Percentiles rank a stretch among this genome's conserved stretches.
These are phyloP conservation scores for Galerina marginata DNA, from an alignment of 768 basidiomycete genomes.

Conservation along the genomic window DNA sequence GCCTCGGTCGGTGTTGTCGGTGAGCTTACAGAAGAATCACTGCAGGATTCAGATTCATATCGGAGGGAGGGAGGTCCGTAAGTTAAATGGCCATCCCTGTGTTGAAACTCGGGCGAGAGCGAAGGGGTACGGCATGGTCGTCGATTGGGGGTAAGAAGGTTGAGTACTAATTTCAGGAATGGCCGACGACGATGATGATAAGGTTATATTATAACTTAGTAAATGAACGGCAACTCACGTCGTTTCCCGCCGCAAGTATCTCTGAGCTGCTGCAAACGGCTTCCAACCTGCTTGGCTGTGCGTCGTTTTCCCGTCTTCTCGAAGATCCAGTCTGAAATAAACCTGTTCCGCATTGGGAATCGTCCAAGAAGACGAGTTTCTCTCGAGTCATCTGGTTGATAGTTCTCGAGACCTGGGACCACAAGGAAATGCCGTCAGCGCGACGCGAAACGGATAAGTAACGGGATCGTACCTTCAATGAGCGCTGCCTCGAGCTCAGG, in stretches of 20 bases:
- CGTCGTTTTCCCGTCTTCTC: constrained; percentile 70
- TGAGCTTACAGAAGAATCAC: constrained; percentile 43
- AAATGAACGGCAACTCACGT: constrained; percentile 49
- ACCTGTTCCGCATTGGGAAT: constrained; percentile 80
- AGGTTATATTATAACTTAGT: constrained; percentile 9
- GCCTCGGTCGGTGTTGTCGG: constrained; percentile 46
- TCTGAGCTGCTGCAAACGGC: constrained; percentile 77
- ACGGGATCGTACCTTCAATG: constrained; percentile 60
- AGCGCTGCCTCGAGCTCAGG: constrained; percentile 79
- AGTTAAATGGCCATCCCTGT: constrained; percentile 26
- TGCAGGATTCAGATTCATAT: constrained; percentile 42
- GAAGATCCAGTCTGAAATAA: constrained; percentile 80
- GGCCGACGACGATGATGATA: constrained; percentile 9
- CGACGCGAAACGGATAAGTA: constrained; percentile 1
- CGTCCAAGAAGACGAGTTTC: constrained; percentile 76
- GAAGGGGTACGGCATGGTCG: constrained; percentile 33
- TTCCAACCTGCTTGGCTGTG: constrained; percentile 81
- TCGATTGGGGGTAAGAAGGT: constrained; percentile 47
- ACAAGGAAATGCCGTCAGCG: constrained; percentile 14
- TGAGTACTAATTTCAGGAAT: constrained; percentile 42
- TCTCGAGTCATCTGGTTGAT: constrained; percentile 73
- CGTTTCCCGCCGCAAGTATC: constrained; percentile 76
- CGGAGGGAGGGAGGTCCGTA: constrained; percentile 31
- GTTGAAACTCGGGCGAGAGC: constrained; percentile 33
- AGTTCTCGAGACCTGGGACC: constrained; percentile 66